These are phyloP conservation scores for Emmonsiellopsis sp. DNA, from an alignment of 2,329 filamentous ascomycete species.

Conservation along the genomic window DNA sequence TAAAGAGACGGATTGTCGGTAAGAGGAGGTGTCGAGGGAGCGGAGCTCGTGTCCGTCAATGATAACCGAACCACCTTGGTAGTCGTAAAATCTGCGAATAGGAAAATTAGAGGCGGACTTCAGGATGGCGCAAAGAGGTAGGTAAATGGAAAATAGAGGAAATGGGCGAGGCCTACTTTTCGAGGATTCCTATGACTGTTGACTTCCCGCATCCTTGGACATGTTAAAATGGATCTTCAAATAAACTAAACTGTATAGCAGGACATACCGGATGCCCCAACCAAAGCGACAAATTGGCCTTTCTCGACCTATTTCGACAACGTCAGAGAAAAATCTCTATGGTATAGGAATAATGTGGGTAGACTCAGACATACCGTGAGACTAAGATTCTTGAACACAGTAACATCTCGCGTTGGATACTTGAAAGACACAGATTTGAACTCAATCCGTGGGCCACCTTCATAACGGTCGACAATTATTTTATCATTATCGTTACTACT, in stretches of 20 bases:
- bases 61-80: conserved; percentile 26
- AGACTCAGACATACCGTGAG: conserved; percentile 13
- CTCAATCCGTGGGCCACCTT: conserved; percentile 22
- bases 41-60: conserved; percentile 26
- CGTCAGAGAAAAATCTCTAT: background rate
- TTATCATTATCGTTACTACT: background rate
- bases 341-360: background rate
- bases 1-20: conserved; percentile 25
- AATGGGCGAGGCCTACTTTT: conserved; percentile 19
- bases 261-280: conserved; percentile 34
- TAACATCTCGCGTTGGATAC: conserved; percentile 24
- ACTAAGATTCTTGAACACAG: conserved; percentile 24
- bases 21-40: conserved; percentile 20
- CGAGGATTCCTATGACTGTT: conserved; percentile 38
- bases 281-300: conserved; percentile 38
- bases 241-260: background rate
- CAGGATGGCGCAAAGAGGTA: background rate
- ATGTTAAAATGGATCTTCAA: background rate
- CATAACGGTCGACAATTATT: background rate
- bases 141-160: background rate
- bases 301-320: conserved; percentile 19
- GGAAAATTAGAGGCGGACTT: background rate
- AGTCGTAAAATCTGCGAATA: conserved; percentile 12
- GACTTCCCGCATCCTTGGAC: conserved; percentile 36
- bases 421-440: conserved; percentile 27